These are phyloP conservation scores for Penicillium silybi DNA, from an alignment of 495 filamentous ascomycete genomes.

Conservation along the genomic window DNA sequence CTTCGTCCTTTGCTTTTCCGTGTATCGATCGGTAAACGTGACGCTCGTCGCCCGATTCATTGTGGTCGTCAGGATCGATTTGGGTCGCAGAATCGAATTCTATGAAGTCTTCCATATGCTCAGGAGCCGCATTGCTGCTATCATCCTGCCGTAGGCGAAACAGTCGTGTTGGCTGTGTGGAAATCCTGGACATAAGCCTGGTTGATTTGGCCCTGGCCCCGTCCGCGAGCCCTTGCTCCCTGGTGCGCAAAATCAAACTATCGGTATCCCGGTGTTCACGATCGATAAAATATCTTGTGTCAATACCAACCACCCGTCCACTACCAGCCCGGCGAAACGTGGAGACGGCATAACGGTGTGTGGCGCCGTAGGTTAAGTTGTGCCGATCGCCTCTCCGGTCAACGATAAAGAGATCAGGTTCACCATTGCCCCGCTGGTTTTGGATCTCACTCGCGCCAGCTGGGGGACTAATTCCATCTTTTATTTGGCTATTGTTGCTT, in stretches of 20 bases:
- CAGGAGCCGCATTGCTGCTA: neutral
- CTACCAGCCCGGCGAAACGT: constrained; percentile 55
- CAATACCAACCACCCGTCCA: constrained; percentile 56
- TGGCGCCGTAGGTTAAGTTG: constrained; percentile 57
- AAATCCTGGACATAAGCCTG: neutral
- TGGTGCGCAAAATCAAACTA: constrained; percentile 39
- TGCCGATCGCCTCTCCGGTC: constrained; percentile 60
- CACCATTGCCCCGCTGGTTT: neutral
- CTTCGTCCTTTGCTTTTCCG: constrained; percentile 54
- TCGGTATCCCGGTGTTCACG: constrained; percentile 44
- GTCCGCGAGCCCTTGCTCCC: neutral
- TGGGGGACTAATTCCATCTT: neutral
- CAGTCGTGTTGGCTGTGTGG: constrained; percentile 8
- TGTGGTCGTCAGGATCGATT: constrained; percentile 4
- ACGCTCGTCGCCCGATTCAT: constrained; percentile 42
- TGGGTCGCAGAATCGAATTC: constrained; percentile 29
- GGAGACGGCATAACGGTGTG: constrained; percentile 59
- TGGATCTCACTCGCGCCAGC: neutral
- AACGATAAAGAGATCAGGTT: constrained; percentile 30
- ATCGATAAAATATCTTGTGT: constrained; percentile 48
- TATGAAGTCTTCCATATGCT: constrained; percentile 40
- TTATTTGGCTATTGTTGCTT: neutral
- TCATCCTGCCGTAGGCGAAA: constrained; percentile 6
- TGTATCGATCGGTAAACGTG: constrained; percentile 69
- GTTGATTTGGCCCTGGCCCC: neutral